phyloP scores from a whole-genome alignment of 805 yeast genomes.

The Schwanniomyces vanrijiae region DNA sequence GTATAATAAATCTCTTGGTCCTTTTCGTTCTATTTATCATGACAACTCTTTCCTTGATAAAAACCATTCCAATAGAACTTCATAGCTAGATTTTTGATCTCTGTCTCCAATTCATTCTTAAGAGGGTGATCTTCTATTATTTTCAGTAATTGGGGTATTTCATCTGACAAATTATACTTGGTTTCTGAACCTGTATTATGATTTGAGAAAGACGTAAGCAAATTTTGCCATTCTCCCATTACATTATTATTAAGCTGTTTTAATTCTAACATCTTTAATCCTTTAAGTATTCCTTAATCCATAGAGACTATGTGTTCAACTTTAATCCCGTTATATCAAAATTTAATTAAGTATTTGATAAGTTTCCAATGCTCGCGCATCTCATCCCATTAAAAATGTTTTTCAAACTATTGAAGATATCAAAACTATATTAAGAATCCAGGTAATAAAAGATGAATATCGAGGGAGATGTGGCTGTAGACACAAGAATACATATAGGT shows the following conservation, averaged over 20 bases:
- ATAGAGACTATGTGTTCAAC: neutral
- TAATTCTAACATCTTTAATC: neutral
- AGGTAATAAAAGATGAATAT: neutral
- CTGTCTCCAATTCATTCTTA: constrained; percentile 15
- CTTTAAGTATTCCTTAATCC: neutral
- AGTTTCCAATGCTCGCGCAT: neutral
- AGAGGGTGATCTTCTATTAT: constrained; percentile 16
- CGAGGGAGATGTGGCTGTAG: constrained; percentile 3
- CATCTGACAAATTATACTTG: neutral
- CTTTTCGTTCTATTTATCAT: constrained; percentile 2
- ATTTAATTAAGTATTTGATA: no score
- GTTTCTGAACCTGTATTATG: neutral
- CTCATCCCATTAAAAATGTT: constrained; percentile 2
- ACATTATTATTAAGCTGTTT: neutral
- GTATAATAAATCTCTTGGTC: neutral
- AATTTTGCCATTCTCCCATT: neutral
- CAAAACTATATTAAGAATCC: neutral
- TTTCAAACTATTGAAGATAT: neutral
- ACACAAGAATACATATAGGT: constrained; percentile 60
- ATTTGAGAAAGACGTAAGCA: neutral
- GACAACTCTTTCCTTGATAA: constrained; percentile 17
- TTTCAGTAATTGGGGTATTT: constrained; percentile 14
- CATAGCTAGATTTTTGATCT: constrained; percentile 24
- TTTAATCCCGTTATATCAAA: no score
- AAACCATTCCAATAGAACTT: constrained; percentile 36